Evolutionary conservation across 169 alveolate genomes (phyloP).

Genomic region (Plasmodium yoelii): DNA sequence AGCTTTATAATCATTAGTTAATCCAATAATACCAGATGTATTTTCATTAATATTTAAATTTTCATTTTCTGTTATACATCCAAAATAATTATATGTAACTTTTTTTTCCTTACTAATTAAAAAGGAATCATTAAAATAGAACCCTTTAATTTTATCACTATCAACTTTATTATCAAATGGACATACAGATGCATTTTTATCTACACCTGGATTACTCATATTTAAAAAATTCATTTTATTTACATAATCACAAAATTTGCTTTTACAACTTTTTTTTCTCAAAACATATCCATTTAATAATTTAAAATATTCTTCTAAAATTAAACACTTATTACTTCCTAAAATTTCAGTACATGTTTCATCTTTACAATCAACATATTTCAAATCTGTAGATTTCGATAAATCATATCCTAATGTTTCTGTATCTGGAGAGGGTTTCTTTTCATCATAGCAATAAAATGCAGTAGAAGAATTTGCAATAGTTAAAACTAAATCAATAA

Average conservation of each 20-base stretch:
- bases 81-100: conserved; percentile 15
- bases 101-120: not conserved
- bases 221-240: conserved; percentile 48
- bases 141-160: conserved; percentile 30
- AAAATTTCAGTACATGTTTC: not conserved
- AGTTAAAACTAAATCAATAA: conserved; percentile 20
- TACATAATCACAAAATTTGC: conserved; percentile 43
- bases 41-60: conserved; percentile 22
- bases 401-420: conserved; percentile 26
- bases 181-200: conserved; percentile 48
- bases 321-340: not conserved
- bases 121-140: conserved; percentile 51
- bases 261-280: conserved; percentile 43
- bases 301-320: conserved; percentile 21
- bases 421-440: not conserved
- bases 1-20: conserved; percentile 2
- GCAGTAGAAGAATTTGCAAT: conserved; percentile 24
- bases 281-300: conserved; percentile 16
- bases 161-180: conserved; percentile 22
- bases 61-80: conserved; percentile 40
- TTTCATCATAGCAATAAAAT: conserved; percentile 27
- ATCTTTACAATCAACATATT: conserved; percentile 30
- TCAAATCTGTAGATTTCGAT: conserved; percentile 11
- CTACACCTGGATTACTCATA: not conserved
- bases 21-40: conserved; percentile 52